These are phyloP conservation scores for Pistacia atlantica DNA, from an alignment of 345 rosid genomes.

Conservation along the genomic window DNA sequence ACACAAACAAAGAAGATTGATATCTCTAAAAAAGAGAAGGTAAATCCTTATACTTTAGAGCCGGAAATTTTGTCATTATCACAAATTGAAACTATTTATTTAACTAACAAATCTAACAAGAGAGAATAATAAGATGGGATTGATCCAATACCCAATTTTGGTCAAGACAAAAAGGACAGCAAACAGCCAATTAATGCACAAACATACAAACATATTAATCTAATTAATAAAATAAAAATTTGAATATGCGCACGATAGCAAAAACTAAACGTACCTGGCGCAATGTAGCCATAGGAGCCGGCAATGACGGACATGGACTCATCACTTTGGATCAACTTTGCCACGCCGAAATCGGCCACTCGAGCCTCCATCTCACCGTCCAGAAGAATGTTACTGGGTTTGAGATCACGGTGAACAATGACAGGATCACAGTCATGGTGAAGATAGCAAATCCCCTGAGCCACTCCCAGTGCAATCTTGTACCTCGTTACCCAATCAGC, in stretches of 20 bases:
- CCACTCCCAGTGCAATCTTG: conserved; percentile 92
- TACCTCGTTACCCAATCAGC: conserved; percentile 87
- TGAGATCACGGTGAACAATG: conserved; percentile 94
- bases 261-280: conserved; percentile 66
- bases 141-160: not conserved
- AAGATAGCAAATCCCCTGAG: conserved; percentile 97
- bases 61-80: no score
- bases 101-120: not conserved
- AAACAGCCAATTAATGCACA: not conserved
- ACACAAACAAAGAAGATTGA: no score
- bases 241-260: conserved; percentile 6
- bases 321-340: conserved; percentile 78
- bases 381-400: conserved; percentile 85
- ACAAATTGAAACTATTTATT: no score
- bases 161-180: conserved; percentile 1
- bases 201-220: not conserved
- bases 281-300: conserved; percentile 98
- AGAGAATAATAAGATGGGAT: conserved; percentile 9
- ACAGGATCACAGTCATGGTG: conserved; percentile 99
- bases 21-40: no score
- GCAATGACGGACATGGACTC: conserved; percentile 99
- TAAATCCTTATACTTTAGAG: no score
- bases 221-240: not conserved
- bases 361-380: conserved; percentile 97
- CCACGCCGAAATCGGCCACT: conserved; percentile 98